Conservation (phyloP, 148 eudicot genomes). For the Chenopodium album region DNA sequence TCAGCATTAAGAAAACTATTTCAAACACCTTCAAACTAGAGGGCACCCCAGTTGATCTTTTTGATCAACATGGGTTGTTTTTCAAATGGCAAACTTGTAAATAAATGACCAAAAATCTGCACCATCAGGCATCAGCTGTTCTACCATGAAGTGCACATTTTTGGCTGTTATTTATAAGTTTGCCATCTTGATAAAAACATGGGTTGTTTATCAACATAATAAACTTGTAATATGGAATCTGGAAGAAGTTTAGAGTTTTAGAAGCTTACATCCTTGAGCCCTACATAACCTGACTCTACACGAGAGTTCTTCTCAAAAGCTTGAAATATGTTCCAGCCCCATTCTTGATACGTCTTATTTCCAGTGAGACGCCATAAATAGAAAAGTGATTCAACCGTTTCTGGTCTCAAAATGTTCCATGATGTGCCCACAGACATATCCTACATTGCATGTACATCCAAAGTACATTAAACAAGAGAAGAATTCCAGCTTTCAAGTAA, state of each 20-base stretch:
- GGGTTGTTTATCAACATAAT: too few relatives aligned
- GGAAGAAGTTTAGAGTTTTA: background rate
- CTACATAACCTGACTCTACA: constrained; percentile 89
- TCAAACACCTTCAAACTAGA: background rate
- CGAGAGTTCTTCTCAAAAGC: constrained; percentile 98
- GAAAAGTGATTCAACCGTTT: constrained; percentile 96
- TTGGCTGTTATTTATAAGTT: too few relatives aligned
- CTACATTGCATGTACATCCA: constrained; percentile 44
- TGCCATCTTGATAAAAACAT: too few relatives aligned
- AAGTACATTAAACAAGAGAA: background rate
- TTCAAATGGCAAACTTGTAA: too few relatives aligned
- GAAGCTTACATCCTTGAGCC: constrained; percentile 91
- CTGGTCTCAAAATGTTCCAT: constrained; percentile 98
- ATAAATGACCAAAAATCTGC: too few relatives aligned
- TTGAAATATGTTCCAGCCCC: constrained; percentile 99
- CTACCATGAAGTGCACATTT: too few relatives aligned
- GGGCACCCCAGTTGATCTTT: too few relatives aligned
- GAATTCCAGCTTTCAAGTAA: background rate
- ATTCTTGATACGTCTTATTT: constrained; percentile 92
- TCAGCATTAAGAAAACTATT: too few relatives aligned
- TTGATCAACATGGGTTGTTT: too few relatives aligned
- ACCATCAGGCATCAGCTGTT: too few relatives aligned
- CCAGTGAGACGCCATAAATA: constrained; percentile 98
- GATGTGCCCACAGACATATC: constrained; percentile 97
- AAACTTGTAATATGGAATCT: background rate